These are phyloP conservation scores for Neoscytalidium dimidiatum DNA, from an alignment of 2,329 filamentous ascomycete species.

Conservation along the genomic window DNA sequence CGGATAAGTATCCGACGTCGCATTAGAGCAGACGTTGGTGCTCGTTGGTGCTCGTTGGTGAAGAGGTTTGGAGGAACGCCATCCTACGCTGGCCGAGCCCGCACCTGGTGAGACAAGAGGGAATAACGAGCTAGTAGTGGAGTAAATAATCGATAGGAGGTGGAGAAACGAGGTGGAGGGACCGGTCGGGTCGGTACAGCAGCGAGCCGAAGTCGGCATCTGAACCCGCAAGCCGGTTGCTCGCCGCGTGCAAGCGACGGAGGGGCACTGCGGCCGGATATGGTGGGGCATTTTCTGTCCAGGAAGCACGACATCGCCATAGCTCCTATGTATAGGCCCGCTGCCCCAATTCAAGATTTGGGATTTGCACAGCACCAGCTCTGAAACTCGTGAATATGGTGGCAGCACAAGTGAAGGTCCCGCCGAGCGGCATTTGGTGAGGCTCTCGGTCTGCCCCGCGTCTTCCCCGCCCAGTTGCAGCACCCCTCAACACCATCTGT, in stretches of 20 bases:
- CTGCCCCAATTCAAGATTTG: not conserved
- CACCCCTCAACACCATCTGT: not conserved
- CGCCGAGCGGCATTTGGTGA: conserved; percentile 20
- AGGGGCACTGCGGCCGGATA: not conserved
- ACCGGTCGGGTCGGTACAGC: not conserved
- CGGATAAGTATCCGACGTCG: not conserved
- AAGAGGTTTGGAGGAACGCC: too few species aligned
- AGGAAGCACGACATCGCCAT: not conserved
- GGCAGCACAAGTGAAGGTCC: conserved; percentile 5
- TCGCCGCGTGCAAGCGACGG: not conserved
- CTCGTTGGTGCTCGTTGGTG: too few species aligned
- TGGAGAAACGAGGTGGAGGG: not conserved
- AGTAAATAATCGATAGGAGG: not conserved
- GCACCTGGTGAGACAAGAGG: not conserved
- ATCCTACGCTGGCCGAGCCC: too few species aligned
- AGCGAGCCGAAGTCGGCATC: conserved; percentile 9
- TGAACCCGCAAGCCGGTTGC: not conserved
- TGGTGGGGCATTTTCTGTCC: not conserved
- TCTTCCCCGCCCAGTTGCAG: not conserved
- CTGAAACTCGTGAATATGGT: not conserved
- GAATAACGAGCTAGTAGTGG: not conserved
- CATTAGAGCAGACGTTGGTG: too few species aligned
- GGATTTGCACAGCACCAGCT: not conserved
- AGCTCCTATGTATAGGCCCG: not conserved
- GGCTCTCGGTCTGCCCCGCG: not conserved